phyloP scores from a whole-genome alignment of 2,329 filamentous ascomycete genomes.

The Penicillium oxalicum region DNA sequence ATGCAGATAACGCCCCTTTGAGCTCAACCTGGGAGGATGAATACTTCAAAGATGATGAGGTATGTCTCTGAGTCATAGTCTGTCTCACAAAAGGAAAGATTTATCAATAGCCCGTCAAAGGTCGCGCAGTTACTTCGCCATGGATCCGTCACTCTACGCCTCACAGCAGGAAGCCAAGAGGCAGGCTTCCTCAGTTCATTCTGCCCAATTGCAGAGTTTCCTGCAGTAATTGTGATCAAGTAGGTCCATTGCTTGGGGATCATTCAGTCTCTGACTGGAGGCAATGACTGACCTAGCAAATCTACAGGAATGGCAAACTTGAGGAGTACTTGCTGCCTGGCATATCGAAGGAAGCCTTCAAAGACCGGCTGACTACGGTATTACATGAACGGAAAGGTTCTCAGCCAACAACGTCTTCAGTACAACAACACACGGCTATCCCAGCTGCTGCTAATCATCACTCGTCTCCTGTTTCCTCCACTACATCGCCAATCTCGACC shows the following conservation, averaged over 20 bases:
- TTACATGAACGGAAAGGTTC: constrained; percentile 25
- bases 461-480: too few species aligned
- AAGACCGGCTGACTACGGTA: constrained; percentile 48
- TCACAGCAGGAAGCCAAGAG: constrained; percentile 69
- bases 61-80: constrained; percentile 29
- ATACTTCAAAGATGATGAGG: constrained; percentile 52
- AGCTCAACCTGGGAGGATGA: constrained; percentile 68
- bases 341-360: constrained; percentile 60
- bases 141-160: constrained; percentile 63
- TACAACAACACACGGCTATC: constrained; percentile 4
- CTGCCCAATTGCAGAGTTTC: constrained; percentile 72
- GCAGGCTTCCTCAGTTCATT: constrained; percentile 76
- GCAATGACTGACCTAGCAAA: constrained; percentile 9
- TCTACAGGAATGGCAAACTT: constrained; percentile 62
- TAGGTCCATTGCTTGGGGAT: constrained; percentile 30
- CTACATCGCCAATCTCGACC: too few species aligned
- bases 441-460: background rate
- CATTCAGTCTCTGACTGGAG: background rate
- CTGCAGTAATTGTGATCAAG: constrained; percentile 73
- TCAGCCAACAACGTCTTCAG: background rate
- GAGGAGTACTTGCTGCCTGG: constrained; percentile 69
- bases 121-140: constrained; percentile 52
- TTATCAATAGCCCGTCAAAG: constrained; percentile 34
- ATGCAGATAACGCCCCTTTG: constrained; percentile 60
- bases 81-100: background rate